phyloP scores from a whole-genome alignment of 768 basidiomycete species.

The Porpolomopsis calyptriformis region DNA sequence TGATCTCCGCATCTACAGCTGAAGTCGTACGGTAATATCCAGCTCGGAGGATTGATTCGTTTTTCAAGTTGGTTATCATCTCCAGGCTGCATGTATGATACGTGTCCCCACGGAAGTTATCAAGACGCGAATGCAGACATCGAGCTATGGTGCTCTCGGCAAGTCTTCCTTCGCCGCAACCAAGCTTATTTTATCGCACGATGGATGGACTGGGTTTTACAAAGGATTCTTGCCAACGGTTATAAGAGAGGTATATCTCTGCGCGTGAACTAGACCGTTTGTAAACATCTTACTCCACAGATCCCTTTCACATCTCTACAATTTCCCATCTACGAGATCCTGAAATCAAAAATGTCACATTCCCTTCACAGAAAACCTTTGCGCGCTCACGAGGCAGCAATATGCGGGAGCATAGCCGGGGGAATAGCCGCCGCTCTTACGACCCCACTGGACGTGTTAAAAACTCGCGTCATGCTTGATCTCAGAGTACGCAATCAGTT shows the following conservation, averaged over 20 bases:
- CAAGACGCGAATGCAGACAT: slow-evolving; percentile 87
- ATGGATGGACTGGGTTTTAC: slow-evolving; percentile 75
- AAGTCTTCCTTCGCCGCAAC: slow-evolving; percentile 53
- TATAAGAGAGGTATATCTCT: slow-evolving; percentile 23
- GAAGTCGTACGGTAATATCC: slow-evolving; percentile 38
- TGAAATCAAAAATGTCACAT: slow-evolving; percentile 60
- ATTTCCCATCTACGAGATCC: slow-evolving; percentile 87
- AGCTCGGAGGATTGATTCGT: slow-evolving; percentile 8
- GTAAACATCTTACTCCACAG: slow-evolving; percentile 28
- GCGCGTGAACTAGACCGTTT: neutral
- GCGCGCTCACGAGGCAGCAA: slow-evolving; percentile 65
- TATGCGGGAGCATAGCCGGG: slow-evolving; percentile 87
- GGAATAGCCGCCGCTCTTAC: slow-evolving; percentile 83
- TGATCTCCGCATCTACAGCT: slow-evolving; percentile 47
- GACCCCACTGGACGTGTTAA: slow-evolving; percentile 92
- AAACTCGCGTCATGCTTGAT: slow-evolving; percentile 96
- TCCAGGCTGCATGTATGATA: slow-evolving; percentile 77
- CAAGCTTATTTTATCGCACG: slow-evolving; percentile 40
- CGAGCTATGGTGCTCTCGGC: slow-evolving; percentile 49
- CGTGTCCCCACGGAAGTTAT: slow-evolving; percentile 95
- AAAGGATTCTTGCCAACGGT: slow-evolving; percentile 79
- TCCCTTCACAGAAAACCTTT: slow-evolving; percentile 44
- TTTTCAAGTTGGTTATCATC: slow-evolving; percentile 5
- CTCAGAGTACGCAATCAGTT: slow-evolving; percentile 40
- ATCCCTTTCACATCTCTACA: slow-evolving; percentile 95